Evolutionary conservation across 2,329 filamentous ascomycete species (phyloP), one percentile per base, ranked within the genome.

Genomic region (Penicillium sp.): DNA sequence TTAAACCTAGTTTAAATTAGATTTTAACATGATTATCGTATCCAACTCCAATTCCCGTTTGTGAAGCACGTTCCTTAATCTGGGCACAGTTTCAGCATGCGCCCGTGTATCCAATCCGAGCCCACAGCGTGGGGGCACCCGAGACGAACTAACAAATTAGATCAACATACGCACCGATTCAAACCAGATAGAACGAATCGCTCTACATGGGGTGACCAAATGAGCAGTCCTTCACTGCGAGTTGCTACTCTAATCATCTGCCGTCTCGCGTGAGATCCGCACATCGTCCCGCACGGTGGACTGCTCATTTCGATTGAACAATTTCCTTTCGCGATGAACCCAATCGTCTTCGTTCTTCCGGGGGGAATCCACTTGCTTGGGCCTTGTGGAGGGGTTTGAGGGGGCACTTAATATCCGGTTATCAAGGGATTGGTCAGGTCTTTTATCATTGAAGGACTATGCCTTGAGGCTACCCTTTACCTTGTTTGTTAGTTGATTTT

Each of bases 41-140:
- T 26, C 14, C 20, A 44, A n/a, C n/a, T n/a, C n/a, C n/a, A 8
- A 44, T 44, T 22, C 20, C 9, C 22, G 41, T 15, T 44, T 12
- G 20, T 18, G 23, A 33, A 46, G n/a, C 43, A 46, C 43, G 26
- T 46, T 46, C 43, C 44, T 35, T 47, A 35, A 35, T 25, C 44
- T 47, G 12, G 44, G 44, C 44, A 29, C 15, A 18, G 63, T 65
- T 65, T 65, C 63, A 65, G 47, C 15, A 61, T 61, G 51, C 54
- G 57, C 54, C 33, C n/a, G 7, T 45, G 25, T 25, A 15, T 23
- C 63, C 63, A 65, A 64, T 65, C 61, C 46, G 20, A 26, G 18
- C 5, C 6, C 23, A 14, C 45, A 53, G 33, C 55, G 61, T 65
- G 63, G 63, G 49, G 52, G 51, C 31, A 42, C 26, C 48, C 55